These are phyloP conservation scores for Phytophthora aleatoria DNA, from an alignment of 352 stramenopile genomes.

Conservation along the genomic window DNA sequence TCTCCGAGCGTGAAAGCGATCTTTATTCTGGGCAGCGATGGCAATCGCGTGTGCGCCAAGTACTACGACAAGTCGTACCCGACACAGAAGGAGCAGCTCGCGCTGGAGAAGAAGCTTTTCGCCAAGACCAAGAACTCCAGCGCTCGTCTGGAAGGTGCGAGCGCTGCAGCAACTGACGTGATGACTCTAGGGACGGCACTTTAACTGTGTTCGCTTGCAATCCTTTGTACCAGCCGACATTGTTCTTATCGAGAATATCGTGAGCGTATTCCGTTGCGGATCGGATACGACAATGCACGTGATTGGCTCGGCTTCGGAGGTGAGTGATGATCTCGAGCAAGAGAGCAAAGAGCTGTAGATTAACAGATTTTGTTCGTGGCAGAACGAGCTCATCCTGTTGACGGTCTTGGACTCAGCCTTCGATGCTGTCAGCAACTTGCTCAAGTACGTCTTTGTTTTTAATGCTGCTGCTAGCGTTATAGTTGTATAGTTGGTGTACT, in stretches of 20 bases:
- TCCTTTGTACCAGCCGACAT: slow-evolving; percentile 63
- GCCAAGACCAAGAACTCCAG: slow-evolving; percentile 91
- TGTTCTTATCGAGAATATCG: slow-evolving; percentile 90
- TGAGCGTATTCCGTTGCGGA: slow-evolving; percentile 89
- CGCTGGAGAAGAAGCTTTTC: slow-evolving; percentile 91
- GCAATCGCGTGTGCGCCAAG: slow-evolving; percentile 90
- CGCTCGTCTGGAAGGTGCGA: slow-evolving; percentile 78
- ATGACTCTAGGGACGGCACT: background rate
- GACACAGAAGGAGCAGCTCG: slow-evolving; percentile 84
- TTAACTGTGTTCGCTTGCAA: slow-evolving; percentile 8
- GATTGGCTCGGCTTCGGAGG: slow-evolving; percentile 81
- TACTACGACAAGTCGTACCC: slow-evolving; percentile 92
- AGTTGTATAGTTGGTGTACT: background rate
- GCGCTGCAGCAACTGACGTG: background rate
- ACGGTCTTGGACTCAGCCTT: slow-evolving; percentile 87
- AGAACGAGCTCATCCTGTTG: slow-evolving; percentile 92
- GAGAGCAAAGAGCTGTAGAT: background rate
- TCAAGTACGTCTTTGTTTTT: slow-evolving; percentile 70
- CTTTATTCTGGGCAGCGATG: slow-evolving; percentile 88
- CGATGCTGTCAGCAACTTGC: slow-evolving; percentile 82
- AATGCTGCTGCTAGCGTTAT: background rate
- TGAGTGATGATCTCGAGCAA: slow-evolving; percentile 15
- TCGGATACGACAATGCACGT: slow-evolving; percentile 91
- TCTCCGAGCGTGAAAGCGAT: slow-evolving; percentile 89
- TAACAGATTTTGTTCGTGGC: too few relatives aligned